A percentile compares a stretch with the other conserved stretches of the same genome.
These are phyloP conservation scores for Cytospora piceicola DNA, from an alignment of 2,329 filamentous ascomycete species.

Conservation along the genomic window DNA sequence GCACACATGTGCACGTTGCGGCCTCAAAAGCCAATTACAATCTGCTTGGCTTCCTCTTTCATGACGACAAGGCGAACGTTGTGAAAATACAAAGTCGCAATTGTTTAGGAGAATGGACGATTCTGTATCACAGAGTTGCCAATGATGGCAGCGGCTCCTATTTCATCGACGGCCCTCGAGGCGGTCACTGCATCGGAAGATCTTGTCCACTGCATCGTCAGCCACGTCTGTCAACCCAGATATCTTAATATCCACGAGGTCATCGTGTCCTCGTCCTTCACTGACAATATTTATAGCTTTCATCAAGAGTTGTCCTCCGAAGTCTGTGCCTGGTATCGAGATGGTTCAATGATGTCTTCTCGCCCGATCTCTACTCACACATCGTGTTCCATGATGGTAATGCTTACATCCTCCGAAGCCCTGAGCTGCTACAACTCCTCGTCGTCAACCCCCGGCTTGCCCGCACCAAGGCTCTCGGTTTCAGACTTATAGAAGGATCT, in stretches of 20 bases:
- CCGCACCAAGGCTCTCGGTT: not conserved
- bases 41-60: too few relatives aligned
- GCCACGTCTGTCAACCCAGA: not conserved
- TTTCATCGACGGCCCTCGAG: not conserved
- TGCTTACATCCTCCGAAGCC: conserved; percentile 19
- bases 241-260: too few relatives aligned
- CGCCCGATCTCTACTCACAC: conserved; percentile 21
- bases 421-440: not conserved
- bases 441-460: not conserved
- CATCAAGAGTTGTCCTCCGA: conserved; percentile 2
- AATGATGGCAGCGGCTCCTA: not conserved
- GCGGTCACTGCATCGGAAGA: conserved; percentile 15
- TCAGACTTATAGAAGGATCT: conserved; percentile 24
- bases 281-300: not conserved
- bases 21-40: too few relatives aligned
- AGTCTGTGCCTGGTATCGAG: conserved; percentile 22
- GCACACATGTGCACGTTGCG: too few relatives aligned
- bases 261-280: not conserved
- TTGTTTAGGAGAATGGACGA: too few relatives aligned
- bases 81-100: too few relatives aligned
- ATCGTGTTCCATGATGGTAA: conserved; percentile 24
- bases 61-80: too few relatives aligned
- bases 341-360: conserved; percentile 20
- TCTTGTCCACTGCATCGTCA: conserved; percentile 20
- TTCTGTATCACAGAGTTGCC: not conserved